A percentile compares a stretch with the other conserved stretches of the same genome.
Evolutionary conservation across 2,329 filamentous ascomycete genomes (phyloP).

Genomic region (Pseudogymnoascus destructans): DNA sequence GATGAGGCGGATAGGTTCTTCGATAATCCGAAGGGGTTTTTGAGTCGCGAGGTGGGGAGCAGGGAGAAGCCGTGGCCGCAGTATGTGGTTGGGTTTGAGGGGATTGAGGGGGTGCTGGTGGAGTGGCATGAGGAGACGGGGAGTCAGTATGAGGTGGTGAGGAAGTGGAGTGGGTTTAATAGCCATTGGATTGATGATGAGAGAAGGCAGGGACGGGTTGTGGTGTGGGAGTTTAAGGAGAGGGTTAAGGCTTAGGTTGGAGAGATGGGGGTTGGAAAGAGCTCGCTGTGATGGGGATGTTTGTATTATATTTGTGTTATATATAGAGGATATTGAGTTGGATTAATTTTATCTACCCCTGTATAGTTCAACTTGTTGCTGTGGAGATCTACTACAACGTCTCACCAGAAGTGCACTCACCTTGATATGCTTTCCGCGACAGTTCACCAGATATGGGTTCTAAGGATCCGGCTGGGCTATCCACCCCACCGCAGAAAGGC

Average conservation of each 20-base stretch:
- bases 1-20: slow-evolving; percentile 94
- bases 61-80: slow-evolving; percentile 34
- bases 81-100: slow-evolving; percentile 49
- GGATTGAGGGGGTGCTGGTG: slow-evolving; percentile 36
- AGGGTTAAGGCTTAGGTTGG: background rate
- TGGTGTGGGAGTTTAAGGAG: slow-evolving; percentile 40
- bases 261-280: background rate
- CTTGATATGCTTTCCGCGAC: background rate
- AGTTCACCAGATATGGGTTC: background rate
- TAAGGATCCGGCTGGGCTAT: background rate
- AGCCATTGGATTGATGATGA: slow-evolving; percentile 50
- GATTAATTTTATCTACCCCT: background rate
- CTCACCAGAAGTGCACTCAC: background rate
- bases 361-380: background rate
- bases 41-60: slow-evolving; percentile 28
- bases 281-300: background rate
- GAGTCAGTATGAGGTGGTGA: slow-evolving; percentile 32
- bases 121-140: slow-evolving; percentile 32
- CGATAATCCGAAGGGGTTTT: slow-evolving; percentile 44
- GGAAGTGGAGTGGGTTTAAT: slow-evolving; percentile 46
- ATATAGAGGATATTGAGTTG: background rate
- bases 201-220: slow-evolving; percentile 40
- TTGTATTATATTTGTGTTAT: background rate
- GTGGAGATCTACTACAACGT: background rate
- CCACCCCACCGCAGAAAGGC: too few relatives aligned